Percentiles rank a stretch among this genome's conserved stretches.
Conservation (phyloP, 805 yeast species). For the Hanseniaspora taiwanica region DNA sequence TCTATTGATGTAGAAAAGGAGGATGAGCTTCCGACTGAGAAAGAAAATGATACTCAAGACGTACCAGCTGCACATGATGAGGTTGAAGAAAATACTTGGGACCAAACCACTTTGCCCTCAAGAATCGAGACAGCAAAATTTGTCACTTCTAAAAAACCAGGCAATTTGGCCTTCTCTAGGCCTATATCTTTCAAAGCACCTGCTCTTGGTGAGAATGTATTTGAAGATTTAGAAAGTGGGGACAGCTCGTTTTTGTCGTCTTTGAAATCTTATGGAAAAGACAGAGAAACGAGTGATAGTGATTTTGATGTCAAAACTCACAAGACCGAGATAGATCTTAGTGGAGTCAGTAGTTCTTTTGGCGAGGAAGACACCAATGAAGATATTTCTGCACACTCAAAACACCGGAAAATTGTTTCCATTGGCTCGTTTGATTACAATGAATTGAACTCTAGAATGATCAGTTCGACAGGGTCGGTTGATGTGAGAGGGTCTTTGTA, state of each 20-base stretch:
- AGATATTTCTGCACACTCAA: too few species aligned
- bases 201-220: background rate
- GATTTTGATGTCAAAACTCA: background rate
- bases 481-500: slow-evolving; percentile 23
- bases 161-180: background rate
- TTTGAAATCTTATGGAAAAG: background rate
- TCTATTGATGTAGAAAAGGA: background rate
- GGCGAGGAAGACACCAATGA: too few species aligned
- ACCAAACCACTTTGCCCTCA: background rate
- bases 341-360: background rate
- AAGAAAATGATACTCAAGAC: background rate
- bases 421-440: background rate
- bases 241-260: background rate
- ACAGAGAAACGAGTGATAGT: background rate
- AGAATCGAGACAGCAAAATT: background rate
- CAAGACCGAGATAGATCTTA: background rate
- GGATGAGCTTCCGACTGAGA: background rate
- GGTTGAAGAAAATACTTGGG: background rate
- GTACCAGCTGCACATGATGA: background rate
- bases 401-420: background rate
- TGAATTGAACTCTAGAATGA: slow-evolving; percentile 8
- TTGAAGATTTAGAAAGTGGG: background rate
- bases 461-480: slow-evolving; percentile 17
- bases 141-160: background rate
- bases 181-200: too few species aligned